A percentile compares a stretch with the other conserved stretches of the same genome.
Conservation (phyloP, 768 basidiomycete genomes). For the Phylloporus sp. region DNA sequence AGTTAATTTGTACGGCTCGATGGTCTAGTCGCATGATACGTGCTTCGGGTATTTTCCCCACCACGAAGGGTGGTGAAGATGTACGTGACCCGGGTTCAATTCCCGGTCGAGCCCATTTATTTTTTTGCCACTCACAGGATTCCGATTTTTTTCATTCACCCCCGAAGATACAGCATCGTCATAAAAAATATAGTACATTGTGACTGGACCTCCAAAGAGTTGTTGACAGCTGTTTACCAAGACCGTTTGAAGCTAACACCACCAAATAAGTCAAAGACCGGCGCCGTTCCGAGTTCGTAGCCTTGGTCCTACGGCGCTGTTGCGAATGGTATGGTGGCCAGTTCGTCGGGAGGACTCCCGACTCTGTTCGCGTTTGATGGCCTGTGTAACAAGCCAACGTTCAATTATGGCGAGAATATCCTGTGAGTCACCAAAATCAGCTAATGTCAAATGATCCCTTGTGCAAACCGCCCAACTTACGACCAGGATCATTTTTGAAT, state of each 20-base stretch:
- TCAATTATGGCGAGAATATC: constrained; percentile 27
- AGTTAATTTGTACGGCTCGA: constrained; percentile 18
- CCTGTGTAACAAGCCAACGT: constrained; percentile 22
- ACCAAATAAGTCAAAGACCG: constrained; percentile 5
- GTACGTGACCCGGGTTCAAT: constrained; percentile 36
- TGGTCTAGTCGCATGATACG: constrained; percentile 36
- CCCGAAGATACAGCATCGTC: background rate
- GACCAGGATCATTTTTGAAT: constrained; percentile 13
- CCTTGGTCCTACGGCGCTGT: constrained; percentile 25
- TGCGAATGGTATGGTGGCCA: constrained; percentile 5
- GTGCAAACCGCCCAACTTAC: constrained; percentile 12
- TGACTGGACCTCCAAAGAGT: background rate
- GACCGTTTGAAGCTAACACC: constrained; percentile 13
- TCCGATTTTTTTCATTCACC: background rate
- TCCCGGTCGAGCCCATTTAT: constrained; percentile 24
- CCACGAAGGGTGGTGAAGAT: constrained; percentile 25
- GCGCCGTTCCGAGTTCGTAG: constrained; percentile 10
- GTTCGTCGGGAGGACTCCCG: background rate
- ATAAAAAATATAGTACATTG: background rate
- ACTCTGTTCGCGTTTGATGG: constrained; percentile 14
- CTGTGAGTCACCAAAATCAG: constrained; percentile 13
- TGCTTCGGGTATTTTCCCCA: constrained; percentile 28
- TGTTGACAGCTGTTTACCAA: constrained; percentile 17
- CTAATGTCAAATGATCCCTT: background rate
- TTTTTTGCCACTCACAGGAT: background rate